Evolutionary conservation across 306 rosid genomes (phyloP).

Genomic region (Cucurbita pepo): DNA sequence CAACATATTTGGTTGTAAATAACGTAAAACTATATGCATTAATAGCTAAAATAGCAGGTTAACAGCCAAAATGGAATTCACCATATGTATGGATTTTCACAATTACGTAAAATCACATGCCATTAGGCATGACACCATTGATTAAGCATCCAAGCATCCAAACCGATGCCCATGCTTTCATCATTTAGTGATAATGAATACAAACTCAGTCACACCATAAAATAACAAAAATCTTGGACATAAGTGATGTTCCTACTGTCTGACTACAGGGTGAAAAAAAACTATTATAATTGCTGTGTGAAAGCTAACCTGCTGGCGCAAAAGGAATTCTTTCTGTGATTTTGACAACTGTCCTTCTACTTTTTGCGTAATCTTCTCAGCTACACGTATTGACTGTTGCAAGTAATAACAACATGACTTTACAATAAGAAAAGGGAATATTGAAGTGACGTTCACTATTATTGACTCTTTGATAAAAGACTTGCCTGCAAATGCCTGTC

Average conservation of each 20-base stretch:
- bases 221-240: not conserved
- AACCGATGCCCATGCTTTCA: not conserved
- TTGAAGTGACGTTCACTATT: not conserved
- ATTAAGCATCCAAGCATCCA: not conserved
- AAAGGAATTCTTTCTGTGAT: constrained; percentile 93
- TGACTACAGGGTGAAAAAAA: not conserved
- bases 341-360: constrained; percentile 97
- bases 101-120: not conserved
- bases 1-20: not conserved
- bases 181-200: not conserved
- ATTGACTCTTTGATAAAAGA: not conserved
- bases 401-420: constrained; percentile 17
- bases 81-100: not conserved
- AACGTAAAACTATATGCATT: not conserved
- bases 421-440: constrained; percentile 1
- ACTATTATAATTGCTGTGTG: constrained; percentile 4
- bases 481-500: constrained; percentile 94
- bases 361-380: constrained; percentile 95
- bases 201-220: not conserved
- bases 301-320: constrained; percentile 87
- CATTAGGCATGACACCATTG: not conserved
- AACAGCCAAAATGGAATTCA: not conserved
- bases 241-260: not conserved
- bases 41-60: not conserved
- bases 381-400: constrained; percentile 91